Evolutionary conservation across 164 flowering plant genomes (phyloP).

Genomic region (Litsea cubeba): DNA sequence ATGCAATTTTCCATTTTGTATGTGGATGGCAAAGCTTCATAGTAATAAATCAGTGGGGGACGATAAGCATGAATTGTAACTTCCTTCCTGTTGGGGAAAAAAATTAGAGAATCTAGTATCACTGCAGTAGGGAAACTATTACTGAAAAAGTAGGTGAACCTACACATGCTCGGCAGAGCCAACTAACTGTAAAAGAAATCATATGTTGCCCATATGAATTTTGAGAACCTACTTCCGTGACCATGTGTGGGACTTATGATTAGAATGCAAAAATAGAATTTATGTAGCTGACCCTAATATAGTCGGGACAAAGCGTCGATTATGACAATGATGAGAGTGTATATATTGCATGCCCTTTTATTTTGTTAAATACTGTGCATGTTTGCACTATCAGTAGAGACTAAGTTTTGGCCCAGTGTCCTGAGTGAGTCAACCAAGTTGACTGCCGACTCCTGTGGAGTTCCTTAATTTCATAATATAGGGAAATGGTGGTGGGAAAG

Average conservation of each 20-base stretch:
- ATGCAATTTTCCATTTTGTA: constrained; percentile 8
- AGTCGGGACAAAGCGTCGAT: no score
- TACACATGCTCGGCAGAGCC: neutral
- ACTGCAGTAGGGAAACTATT: no score
- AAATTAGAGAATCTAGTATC: neutral
- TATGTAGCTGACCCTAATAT: rapidly evolving
- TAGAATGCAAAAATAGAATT: no score
- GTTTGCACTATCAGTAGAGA: neutral
- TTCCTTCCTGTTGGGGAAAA: constrained; percentile 20
- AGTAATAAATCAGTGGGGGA: constrained; percentile 23
- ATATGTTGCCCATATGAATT: neutral
- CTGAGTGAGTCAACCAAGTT: neutral
- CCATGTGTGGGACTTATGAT: neutral
- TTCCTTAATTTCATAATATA: no score
- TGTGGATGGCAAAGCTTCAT: constrained; percentile 31
- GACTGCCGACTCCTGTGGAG: neutral
- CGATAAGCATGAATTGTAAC: constrained; percentile 6
- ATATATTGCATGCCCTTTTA: neutral
- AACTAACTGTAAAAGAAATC: neutral
- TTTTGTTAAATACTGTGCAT: neutral
- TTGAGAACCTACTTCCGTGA: no score
- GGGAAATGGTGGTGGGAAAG: neutral
- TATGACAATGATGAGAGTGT: neutral
- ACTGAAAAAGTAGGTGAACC: neutral
- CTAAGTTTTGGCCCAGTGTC: neutral